These are phyloP conservation scores for Ophiocordyceps camponoti-floridani DNA, from an alignment of 2,329 filamentous ascomycete species.

Conservation along the genomic window DNA sequence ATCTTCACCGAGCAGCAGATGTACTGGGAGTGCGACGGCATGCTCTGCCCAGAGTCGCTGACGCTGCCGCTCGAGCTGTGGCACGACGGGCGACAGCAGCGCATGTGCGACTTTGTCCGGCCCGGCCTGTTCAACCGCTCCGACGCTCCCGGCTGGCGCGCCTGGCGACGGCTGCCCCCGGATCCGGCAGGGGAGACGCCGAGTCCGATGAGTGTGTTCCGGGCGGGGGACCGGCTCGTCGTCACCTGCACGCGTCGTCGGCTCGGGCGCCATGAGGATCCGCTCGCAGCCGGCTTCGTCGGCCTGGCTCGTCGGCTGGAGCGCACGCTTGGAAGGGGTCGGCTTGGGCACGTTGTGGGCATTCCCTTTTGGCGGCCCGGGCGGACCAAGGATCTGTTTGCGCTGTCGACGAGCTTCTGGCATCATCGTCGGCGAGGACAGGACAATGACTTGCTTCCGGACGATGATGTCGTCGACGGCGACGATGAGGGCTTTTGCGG, in stretches of 20 bases:
- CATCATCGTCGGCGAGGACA: conserved; percentile 10
- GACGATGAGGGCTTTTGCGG: too few species aligned
- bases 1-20: conserved; percentile 20
- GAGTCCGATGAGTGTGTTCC: conserved; percentile 17
- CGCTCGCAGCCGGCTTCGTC: conserved; percentile 13
- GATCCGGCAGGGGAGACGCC: conserved; percentile 9
- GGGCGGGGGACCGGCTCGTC: conserved; percentile 15
- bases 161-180: conserved; percentile 13
- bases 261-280: conserved; percentile 14
- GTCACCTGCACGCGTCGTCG: conserved; percentile 12
- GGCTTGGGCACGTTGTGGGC: conserved; percentile 13
- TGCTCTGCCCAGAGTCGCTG: conserved; percentile 17
- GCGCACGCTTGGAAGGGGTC: conserved; percentile 11
- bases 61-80: conserved; percentile 14
- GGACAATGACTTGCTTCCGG: neutral
- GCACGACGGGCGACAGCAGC: conserved; percentile 13
- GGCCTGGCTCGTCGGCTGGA: conserved; percentile 14
- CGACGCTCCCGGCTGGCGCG: conserved; percentile 16
- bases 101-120: conserved; percentile 17
- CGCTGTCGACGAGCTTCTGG: conserved; percentile 17
- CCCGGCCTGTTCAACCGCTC: conserved; percentile 17
- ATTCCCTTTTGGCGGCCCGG: conserved; percentile 13
- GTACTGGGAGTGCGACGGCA: conserved; percentile 21
- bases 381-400: conserved; percentile 14
- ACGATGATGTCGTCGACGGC: neutral